These are phyloP conservation scores for Trichocladium antarcticum DNA, from an alignment of 495 filamentous ascomycete genomes.

Conservation along the genomic window DNA sequence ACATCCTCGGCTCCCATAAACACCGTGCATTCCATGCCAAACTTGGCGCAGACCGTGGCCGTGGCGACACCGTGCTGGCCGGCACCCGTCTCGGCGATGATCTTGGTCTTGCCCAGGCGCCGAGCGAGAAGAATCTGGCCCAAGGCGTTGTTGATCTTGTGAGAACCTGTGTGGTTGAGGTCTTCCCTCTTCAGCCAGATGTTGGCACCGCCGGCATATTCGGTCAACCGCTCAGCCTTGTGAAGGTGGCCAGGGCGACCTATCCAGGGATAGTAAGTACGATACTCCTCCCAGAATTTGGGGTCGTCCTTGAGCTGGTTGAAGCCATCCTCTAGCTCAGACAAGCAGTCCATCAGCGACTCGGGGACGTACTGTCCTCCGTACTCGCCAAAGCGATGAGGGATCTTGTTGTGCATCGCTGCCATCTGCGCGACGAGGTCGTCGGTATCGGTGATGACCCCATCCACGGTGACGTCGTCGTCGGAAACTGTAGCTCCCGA, in stretches of 20 bases:
- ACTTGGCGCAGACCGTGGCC: constrained; percentile 91
- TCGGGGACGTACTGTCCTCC: constrained; percentile 99
- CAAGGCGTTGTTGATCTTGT: constrained; percentile 97
- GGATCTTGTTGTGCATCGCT: constrained; percentile 46
- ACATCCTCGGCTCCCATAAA: constrained; percentile 97
- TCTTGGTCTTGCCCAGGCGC: constrained; percentile 77
- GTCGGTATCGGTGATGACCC: constrained; percentile 30
- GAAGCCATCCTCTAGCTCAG: constrained; percentile 87
- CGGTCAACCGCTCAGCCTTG: constrained; percentile 74
- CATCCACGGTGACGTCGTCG: constrained; percentile 46
- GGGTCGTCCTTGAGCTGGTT: constrained; percentile 73
- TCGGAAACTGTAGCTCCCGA: constrained; percentile 42
- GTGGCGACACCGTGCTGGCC: constrained; percentile 94
- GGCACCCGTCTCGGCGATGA: constrained; percentile 94
- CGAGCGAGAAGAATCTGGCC: constrained; percentile 78
- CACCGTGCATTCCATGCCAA: constrained; percentile 89
- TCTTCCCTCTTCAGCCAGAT: constrained; percentile 96
- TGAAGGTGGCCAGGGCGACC: constrained; percentile 87
- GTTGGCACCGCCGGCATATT: constrained; percentile 77
- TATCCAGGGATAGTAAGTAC: constrained; percentile 96
- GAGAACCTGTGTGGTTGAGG: constrained; percentile 73
- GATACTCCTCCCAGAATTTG: constrained; percentile 93
- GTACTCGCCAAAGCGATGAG: constrained; percentile 88
- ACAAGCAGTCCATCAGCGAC: constrained; percentile 91
- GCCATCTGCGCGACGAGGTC: constrained; percentile 37